These are phyloP conservation scores for Heliamphora exappendiculata DNA, from an alignment of 148 eudicot genomes.

Conservation along the genomic window DNA sequence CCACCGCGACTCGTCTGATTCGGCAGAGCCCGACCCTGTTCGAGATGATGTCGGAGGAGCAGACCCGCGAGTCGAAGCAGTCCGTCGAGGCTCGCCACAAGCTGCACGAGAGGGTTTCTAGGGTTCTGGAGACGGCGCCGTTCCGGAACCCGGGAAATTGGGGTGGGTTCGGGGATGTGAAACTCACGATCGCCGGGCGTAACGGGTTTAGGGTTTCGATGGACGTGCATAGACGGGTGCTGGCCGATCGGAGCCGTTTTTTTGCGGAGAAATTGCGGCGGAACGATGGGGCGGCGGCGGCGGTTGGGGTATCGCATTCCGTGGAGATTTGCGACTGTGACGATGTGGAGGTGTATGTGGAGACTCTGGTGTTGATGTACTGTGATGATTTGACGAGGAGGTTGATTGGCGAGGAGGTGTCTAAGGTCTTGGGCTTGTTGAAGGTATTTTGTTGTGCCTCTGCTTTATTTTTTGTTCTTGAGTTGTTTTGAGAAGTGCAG, in stretches of 20 bases:
- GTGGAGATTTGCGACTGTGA: slow-evolving; percentile 95
- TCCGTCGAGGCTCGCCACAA: slow-evolving; percentile 30
- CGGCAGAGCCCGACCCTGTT: slow-evolving; percentile 58
- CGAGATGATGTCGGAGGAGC: slow-evolving; percentile 80
- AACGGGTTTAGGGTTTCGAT: slow-evolving; percentile 63
- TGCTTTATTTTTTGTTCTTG: neutral
- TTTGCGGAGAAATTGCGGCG: slow-evolving; percentile 53
- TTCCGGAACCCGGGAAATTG: slow-evolving; percentile 17
- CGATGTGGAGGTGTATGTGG: slow-evolving; percentile 82
- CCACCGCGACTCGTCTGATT: slow-evolving; percentile 9
- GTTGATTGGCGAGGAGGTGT: slow-evolving; percentile 56
- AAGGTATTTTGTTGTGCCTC: slow-evolving; percentile 38
- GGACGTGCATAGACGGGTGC: slow-evolving; percentile 68
- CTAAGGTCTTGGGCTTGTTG: slow-evolving; percentile 57
- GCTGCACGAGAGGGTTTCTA: slow-evolving; percentile 43
- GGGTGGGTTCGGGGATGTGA: slow-evolving; percentile 66
- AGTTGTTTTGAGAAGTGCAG: neutral
- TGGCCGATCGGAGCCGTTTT: slow-evolving; percentile 58
- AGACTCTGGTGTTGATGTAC: slow-evolving; percentile 74
- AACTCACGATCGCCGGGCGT: slow-evolving; percentile 53
- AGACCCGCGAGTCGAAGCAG: slow-evolving; percentile 39
- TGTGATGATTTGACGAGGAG: slow-evolving; percentile 55
- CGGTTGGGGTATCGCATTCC: slow-evolving; percentile 34
- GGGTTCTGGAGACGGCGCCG: slow-evolving; percentile 39
- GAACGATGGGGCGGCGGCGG: slow-evolving; percentile 13